Evolutionary conservation across 257 asterid genomes (phyloP).

Genomic region (Petunia secreta): DNA sequence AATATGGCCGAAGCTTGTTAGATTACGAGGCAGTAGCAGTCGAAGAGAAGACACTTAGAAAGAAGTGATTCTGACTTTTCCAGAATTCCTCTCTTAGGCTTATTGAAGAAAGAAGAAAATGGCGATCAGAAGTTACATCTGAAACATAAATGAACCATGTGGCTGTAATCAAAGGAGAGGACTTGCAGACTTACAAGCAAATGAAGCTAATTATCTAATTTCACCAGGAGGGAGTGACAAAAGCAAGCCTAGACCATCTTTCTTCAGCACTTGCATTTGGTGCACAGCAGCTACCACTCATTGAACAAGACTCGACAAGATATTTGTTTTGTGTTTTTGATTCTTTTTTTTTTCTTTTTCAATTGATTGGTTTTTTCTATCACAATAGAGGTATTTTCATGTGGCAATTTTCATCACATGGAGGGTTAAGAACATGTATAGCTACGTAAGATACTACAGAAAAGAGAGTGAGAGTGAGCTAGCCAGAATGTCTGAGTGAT

Average conservation of each 20-base stretch:
- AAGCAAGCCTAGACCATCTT: conserved; percentile 58
- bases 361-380: conserved; percentile 21
- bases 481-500: conserved; percentile 13
- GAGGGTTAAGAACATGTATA: neutral
- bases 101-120: conserved; percentile 31
- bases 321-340: neutral
- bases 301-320: conserved; percentile 21
- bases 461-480: conserved; percentile 19
- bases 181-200: conserved; percentile 29
- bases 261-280: conserved; percentile 77
- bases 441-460: neutral
- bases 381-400: conserved; percentile 2
- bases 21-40: conserved; percentile 44
- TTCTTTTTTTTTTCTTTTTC: neutral
- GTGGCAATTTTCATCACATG: conserved; percentile 1
- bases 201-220: conserved; percentile 28
- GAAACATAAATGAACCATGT: conserved; percentile 31
- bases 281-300: conserved; percentile 57
- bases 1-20: conserved; percentile 27
- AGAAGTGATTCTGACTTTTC: conserved; percentile 56
- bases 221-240: conserved; percentile 41
- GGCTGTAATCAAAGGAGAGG: conserved; percentile 25
- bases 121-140: conserved; percentile 7
- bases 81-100: conserved; percentile 36
- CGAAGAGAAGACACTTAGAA: conserved; percentile 65